Base-by-base conservation (phyloP, 2,329 filamentous ascomycete genomes). In the Macroventuria anomochaeta region DNA sequence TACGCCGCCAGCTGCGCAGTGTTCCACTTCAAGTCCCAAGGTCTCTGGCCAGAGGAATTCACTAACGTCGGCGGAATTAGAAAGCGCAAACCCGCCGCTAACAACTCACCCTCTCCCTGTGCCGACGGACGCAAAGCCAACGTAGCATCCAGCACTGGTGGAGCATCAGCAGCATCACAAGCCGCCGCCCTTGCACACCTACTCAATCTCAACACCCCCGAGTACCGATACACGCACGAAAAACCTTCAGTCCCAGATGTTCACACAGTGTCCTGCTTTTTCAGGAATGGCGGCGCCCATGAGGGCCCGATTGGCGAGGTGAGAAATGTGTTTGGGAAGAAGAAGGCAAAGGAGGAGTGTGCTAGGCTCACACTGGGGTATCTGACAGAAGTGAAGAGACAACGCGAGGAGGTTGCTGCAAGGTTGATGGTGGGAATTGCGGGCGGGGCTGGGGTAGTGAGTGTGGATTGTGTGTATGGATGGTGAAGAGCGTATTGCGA, bases 281-380 rank as follows among this genome's bases (percentile, higher is more conserved):
- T 79, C 44, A 46, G 48, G 21, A 52, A 56, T 29, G 61, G 48
- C 0, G 67, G 64, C 1, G 36, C 34, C 41, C 64, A 68, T 15
- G 51, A 46, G 7, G 70, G 67, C 0, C 68, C 72, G 3, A 62
- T 82, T 15, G 80, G 77, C 20, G 65, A 76, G 47, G 75, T 80
- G 2, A 55, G 67, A 0, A 69, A 76, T 47, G 67, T 82, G 0
- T 78, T 69, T 55, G 81, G 81, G 2, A 79, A 77, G 71, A 81
- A 80, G 67, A 77, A 71, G 40, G 79, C 80, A 0, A 81, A 78
- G 64, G 78, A 82, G 53, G 74, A 76, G 55, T 77, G 79, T 65
- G 80, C 80, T n/a, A 64, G 71, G 51, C 48, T 68, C 28, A 74
- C 80, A 8, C 49, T 79, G 60, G 46, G 21, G 70, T 80, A 37